Evolutionary conservation across 768 basidiomycete species (phyloP).

Genomic region (Suillus bovinus): DNA sequence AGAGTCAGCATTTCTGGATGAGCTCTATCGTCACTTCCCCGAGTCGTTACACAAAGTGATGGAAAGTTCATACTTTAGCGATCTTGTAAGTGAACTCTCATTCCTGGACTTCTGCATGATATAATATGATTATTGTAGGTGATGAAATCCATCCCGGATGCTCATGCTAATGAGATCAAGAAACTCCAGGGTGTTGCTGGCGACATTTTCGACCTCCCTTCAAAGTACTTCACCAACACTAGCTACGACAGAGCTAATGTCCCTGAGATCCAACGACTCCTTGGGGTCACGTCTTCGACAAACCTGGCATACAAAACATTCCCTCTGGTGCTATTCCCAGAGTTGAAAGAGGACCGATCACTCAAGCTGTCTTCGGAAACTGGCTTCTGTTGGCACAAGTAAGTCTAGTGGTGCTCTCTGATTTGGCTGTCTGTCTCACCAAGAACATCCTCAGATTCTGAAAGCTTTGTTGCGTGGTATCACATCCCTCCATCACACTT

Average conservation of each 20-base stretch:
- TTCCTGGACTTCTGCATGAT: background rate
- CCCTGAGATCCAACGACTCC: too few species aligned
- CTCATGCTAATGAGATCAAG: background rate
- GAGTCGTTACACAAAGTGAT: background rate
- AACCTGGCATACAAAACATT: background rate
- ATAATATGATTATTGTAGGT: background rate
- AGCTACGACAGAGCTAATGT: too few species aligned
- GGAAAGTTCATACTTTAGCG: slow-evolving; percentile 1
- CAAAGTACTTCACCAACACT: too few species aligned
- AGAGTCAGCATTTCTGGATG: background rate
- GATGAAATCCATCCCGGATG: background rate
- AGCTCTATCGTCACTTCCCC: slow-evolving; percentile 4
- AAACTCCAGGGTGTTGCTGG: background rate
- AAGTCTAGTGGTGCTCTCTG: background rate
- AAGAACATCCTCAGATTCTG: background rate
- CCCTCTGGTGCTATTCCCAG: background rate
- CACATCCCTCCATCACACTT: background rate
- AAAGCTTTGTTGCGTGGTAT: background rate
- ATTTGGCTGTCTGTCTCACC: background rate
- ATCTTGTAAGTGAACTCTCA: slow-evolving; percentile 3
- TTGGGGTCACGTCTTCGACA: too few species aligned
- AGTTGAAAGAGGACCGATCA: background rate
- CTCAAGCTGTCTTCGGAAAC: background rate
- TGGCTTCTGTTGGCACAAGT: background rate
- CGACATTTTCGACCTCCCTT: too few species aligned